Evolutionary conservation across 108 stramenopile genomes (phyloP), one percentile per base, ranked within the genome.

Genomic region (Mayamaea pseudoterrestris): DNA sequence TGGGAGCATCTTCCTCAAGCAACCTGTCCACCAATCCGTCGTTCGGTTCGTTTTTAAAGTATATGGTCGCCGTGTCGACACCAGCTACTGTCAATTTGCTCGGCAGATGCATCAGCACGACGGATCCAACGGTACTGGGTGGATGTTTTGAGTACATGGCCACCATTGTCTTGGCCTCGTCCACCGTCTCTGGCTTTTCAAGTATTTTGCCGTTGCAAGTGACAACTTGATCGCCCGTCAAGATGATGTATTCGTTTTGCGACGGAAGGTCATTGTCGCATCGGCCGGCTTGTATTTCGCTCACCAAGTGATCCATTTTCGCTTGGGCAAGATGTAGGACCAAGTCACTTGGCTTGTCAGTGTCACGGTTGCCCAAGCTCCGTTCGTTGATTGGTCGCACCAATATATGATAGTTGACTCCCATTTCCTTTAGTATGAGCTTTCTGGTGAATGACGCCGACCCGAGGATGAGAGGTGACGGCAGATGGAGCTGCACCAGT

Each of bases 171-270:
- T 66, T 74, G 35, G 87, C 87, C 63, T 90, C 60, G 35, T 74
- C 62, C 12, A 84, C 44, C 29, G 58, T 47, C 29, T 63, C 55
- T 8, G 87, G 82, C 52, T 90, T 90, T 69, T 90, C 87, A 16
- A 90, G 47, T 35, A 90, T 82, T 12, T 44, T 22, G 22, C 73
- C 73, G 16, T 61, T 23, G 37, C 76, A 76, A 11, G 80, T 76
- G 30, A 90, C 80, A 24, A 90, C 87, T 55, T 90, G 87, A 74
- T 90, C 87, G 8, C 68, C 82, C 7, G 87, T 84, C 42, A 90
- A 50, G 8, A 84, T 59, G 12, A 83, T 43, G 58, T 57, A 80
- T 56, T 58, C 71, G n/a, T n/a, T n/a, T n/a, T n/a, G n/a, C n/a
- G n/a, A n/a, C 34, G 67, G 61, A 29, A 83, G 22, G 13, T 78